Conservation (phyloP, 148 eudicot species). For the Agrostemma githago region DNA sequence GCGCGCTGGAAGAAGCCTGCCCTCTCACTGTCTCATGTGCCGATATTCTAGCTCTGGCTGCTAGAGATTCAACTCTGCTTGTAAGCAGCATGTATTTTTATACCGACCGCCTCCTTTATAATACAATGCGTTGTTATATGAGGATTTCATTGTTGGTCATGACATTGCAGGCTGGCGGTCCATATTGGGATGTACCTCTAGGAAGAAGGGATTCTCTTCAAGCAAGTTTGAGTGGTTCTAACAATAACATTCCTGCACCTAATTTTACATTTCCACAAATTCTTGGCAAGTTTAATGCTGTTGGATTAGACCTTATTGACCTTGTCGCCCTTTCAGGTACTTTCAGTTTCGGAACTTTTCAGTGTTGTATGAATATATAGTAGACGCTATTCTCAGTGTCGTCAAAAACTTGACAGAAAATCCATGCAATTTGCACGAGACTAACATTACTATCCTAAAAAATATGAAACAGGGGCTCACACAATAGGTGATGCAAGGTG, state of each 20-base stretch:
- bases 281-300: constrained; percentile 54
- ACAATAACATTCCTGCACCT: constrained; percentile 81
- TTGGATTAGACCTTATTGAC: constrained; percentile 63
- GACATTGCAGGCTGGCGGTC: constrained; percentile 58
- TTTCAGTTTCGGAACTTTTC: background rate
- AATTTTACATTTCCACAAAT: constrained; percentile 74
- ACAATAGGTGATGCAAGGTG: constrained; percentile 85
- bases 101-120: too few relatives aligned
- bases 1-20: constrained; percentile 61
- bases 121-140: too few relatives aligned
- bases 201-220: constrained; percentile 70
- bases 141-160: too few relatives aligned
- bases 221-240: constrained; percentile 80
- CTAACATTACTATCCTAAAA: too few relatives aligned
- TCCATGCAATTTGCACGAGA: too few relatives aligned
- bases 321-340: constrained; percentile 80
- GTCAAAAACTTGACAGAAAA: too few relatives aligned
- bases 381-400: too few relatives aligned
- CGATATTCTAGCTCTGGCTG: constrained; percentile 58
- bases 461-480: constrained; percentile 68
- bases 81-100: constrained; percentile 27
- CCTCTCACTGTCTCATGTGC: constrained; percentile 85
- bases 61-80: constrained; percentile 72
- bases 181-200: constrained; percentile 75
- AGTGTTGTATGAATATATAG: too few relatives aligned